Evolutionary conservation across 441 rosid genomes (phyloP).

Genomic region (Arabidopsis hybrid): DNA sequence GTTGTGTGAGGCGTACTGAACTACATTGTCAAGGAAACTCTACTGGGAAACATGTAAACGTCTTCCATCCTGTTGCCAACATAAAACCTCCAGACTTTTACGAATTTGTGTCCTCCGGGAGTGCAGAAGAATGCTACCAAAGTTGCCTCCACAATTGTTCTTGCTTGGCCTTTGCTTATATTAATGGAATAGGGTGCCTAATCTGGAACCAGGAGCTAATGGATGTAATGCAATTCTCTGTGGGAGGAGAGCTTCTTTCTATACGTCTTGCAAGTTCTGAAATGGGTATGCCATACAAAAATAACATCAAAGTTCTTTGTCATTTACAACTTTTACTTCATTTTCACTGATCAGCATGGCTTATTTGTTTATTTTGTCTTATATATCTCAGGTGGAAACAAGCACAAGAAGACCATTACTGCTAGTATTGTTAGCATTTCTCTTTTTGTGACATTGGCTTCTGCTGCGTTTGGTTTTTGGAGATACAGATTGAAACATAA

Average conservation of each 20-base stretch:
- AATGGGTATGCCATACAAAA: constrained; percentile 44
- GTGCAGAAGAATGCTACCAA: constrained; percentile 41
- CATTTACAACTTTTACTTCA: background rate
- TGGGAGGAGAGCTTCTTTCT: constrained; percentile 43
- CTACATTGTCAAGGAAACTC: constrained; percentile 54
- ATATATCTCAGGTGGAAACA: background rate
- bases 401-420: background rate
- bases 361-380: background rate
- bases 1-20: constrained; percentile 56
- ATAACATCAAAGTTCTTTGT: background rate
- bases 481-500: constrained; percentile 19
- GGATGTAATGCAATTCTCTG: constrained; percentile 55
- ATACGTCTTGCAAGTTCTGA: constrained; percentile 65
- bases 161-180: constrained; percentile 56
- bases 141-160: constrained; percentile 64
- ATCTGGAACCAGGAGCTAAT: constrained; percentile 59
- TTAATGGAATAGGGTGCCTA: constrained; percentile 60
- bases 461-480: constrained; percentile 23
- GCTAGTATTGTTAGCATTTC: constrained; percentile 4
- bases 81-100: constrained; percentile 69
- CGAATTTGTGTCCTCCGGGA: background rate
- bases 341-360: background rate
- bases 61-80: constrained; percentile 50
- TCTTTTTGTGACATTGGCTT: background rate
- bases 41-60: constrained; percentile 22